Base-by-base conservation (phyloP, 495 filamentous ascomycete genomes). In the Aspergillus cavernicola region DNA sequence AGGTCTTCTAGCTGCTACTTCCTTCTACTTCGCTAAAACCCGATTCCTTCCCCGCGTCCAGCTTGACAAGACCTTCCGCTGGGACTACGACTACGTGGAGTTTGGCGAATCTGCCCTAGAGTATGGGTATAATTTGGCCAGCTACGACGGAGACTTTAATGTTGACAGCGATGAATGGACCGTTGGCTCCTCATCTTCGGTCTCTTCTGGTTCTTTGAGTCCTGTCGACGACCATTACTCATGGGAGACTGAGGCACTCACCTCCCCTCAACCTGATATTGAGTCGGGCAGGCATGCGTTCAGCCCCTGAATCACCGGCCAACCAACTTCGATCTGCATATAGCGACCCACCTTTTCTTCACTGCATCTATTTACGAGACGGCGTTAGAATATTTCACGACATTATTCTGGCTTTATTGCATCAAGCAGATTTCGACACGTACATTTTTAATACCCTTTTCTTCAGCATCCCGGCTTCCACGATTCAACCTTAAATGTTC, bases 21-120 rank as follows among this genome's bases (percentile, higher is more conserved):
- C 82, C 18, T 97, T 90, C 75, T 92, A 88, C 70, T 79, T 92
- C 40, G 82, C 87, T 33, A 84, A 89, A 61, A 80, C 81, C 41
- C 82, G 84, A 23, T 96, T 90, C 74, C 75, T 97, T 12, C 90
- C 92, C 1, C 80, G 89, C 20, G 72, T 83, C 33, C 92, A 97
- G 67, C 59, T 71, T 26, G 90, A 88, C 69, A 96, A 96, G 78
- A 81, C 74, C 52, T 88, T 86, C 68, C 84, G 92, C 29, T 97
- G 92, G 92, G 86, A 96, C 59, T 97, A 97, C 71, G 92, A 97
- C 65, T 96, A 93, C 60, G 82, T 91, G 39, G 92, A 97, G 66
- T 65, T 83, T 38, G 92, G 92, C 45, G 82, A 87, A 46, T 67
- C 72, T 37, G 64, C 73, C 7, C 73, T 74, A 19, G 73, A 75